Percentiles rank a stretch among this genome's conserved stretches.
Conservation (phyloP, 805 yeast species). For the Lachancea nothofagi region DNA sequence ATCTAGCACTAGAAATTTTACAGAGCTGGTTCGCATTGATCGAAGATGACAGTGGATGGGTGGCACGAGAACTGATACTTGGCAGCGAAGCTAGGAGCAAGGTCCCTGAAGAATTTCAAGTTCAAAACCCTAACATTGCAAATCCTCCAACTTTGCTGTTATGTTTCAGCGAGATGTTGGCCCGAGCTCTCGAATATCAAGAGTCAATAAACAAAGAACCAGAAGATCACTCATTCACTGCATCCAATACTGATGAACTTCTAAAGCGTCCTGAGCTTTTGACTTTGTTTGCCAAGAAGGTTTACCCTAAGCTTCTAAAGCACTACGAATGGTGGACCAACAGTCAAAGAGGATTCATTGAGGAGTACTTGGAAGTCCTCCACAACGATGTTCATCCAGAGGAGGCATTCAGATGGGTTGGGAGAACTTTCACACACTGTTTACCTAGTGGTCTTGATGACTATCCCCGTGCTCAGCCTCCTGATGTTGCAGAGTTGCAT, state of each 20-base stretch:
- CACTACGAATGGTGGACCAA: constrained; percentile 83
- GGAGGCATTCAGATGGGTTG: constrained; percentile 90
- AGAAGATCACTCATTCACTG: constrained; percentile 10
- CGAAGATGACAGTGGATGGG: constrained; percentile 86
- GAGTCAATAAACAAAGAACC: constrained; percentile 5
- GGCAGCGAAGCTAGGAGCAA: constrained; percentile 86
- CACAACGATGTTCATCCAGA: constrained; percentile 38
- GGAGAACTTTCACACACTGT: constrained; percentile 79
- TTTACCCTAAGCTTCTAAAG: constrained; percentile 69
- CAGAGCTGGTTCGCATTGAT: constrained; percentile 83
- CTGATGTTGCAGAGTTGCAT: constrained; percentile 84
- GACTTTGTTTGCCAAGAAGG: constrained; percentile 48
- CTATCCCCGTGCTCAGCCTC: constrained; percentile 78
- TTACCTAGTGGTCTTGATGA: constrained; percentile 94
- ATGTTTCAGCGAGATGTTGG: constrained; percentile 54
- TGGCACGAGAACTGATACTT: constrained; percentile 89
- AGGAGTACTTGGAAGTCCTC: constrained; percentile 45
- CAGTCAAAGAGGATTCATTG: constrained; percentile 71
- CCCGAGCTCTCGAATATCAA: constrained; percentile 34
- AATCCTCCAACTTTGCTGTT: constrained; percentile 93
- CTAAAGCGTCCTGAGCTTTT: constrained; percentile 55
- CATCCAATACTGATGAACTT: constrained; percentile 45
- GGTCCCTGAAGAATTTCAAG: constrained; percentile 78
- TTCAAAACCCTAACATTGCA: constrained; percentile 84
- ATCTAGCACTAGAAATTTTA: constrained; percentile 70